Percentiles rank a stretch among this genome's conserved stretches.
These are phyloP conservation scores for Pichia phayaonensis DNA, from an alignment of 805 yeast genomes.

Conservation along the genomic window DNA sequence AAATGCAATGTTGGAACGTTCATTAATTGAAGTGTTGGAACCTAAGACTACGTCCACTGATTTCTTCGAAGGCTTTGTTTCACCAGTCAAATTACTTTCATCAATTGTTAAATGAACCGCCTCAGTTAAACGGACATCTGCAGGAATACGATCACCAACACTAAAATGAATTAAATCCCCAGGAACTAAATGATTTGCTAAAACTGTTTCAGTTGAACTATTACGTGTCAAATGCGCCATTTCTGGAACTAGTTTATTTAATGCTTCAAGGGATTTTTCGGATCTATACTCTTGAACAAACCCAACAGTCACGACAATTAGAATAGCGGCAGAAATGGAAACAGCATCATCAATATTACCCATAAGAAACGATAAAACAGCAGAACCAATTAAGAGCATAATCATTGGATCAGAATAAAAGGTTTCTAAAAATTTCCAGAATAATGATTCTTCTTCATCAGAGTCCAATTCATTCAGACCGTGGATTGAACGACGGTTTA, in stretches of 20 bases:
- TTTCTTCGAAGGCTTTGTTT: conserved; percentile 80
- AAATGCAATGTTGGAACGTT: conserved; percentile 73
- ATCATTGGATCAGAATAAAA: conserved; percentile 91
- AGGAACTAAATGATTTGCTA: conserved; percentile 86
- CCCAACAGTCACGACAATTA: conserved; percentile 93
- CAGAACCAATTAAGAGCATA: conserved; percentile 81
- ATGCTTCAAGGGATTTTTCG: conserved; percentile 88
- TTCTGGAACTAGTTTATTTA: conserved; percentile 92
- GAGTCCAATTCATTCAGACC: conserved; percentile 74
- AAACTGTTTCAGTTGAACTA: conserved; percentile 67
- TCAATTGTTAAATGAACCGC: conserved; percentile 79
- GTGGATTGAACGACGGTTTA: conserved; percentile 60
- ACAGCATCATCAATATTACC: conserved; percentile 96
- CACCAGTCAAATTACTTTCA: conserved; percentile 95
- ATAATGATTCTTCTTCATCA: conserved; percentile 71
- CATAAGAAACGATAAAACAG: conserved; percentile 78
- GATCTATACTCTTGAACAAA: conserved; percentile 96
- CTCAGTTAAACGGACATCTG: conserved; percentile 77
- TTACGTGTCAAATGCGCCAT: conserved; percentile 86
- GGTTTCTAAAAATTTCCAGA: conserved; percentile 66
- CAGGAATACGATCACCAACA: conserved; percentile 95
- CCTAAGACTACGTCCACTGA: conserved; percentile 35
- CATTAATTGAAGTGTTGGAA: conserved; percentile 32
- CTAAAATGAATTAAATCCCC: conserved; percentile 88
- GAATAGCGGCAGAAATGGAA: conserved; percentile 85